Evolutionary conservation across 75 land plant species (phyloP).

Genomic region (Sequoiadendron giganteum): DNA sequence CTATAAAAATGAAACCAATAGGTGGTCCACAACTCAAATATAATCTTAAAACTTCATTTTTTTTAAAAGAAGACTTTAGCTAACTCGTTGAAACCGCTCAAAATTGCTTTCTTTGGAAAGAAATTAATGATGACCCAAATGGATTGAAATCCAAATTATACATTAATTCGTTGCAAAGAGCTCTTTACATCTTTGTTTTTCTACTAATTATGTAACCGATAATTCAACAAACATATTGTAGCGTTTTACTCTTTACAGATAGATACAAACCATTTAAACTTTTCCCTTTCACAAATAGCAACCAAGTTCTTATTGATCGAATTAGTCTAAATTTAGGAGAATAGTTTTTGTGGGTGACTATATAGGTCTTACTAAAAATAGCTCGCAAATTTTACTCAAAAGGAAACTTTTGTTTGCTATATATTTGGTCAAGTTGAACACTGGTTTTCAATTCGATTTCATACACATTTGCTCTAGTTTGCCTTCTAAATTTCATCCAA

Average conservation of each 20-base stretch:
- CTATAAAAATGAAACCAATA: background rate
- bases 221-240: background rate
- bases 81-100: background rate
- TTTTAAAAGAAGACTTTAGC: background rate
- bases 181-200: background rate
- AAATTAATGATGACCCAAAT: background rate
- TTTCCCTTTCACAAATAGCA: background rate
- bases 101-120: background rate
- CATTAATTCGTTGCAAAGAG: background rate
- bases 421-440: too few relatives aligned
- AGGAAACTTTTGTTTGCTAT: background rate
- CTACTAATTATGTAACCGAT: background rate
- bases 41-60: background rate
- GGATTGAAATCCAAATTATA: background rate
- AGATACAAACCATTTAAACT: background rate
- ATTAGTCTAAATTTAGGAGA: background rate
- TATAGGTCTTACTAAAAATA: background rate
- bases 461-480: too few relatives aligned
- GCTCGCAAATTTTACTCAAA: background rate
- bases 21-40: background rate
- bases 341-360: background rate
- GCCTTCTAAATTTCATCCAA: too few relatives aligned
- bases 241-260: background rate
- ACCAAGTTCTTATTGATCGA: background rate
- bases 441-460: too few relatives aligned